A percentile compares a stretch with the other conserved stretches of the same genome.
Conservation (phyloP, 169 alveolate genomes). For the Cardiosporidium cionae region DNA sequence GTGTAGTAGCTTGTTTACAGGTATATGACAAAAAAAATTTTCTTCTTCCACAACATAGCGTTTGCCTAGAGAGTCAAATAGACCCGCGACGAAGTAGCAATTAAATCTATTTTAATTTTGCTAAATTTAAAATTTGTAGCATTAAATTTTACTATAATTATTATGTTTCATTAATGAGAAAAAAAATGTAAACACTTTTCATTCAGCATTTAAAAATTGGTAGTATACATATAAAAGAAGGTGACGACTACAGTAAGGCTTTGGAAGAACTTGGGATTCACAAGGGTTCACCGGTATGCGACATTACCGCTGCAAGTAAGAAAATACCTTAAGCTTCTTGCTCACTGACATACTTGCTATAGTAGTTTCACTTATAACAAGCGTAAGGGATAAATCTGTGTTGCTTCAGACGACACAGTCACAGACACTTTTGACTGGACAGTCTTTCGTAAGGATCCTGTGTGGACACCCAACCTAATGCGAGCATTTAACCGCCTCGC, state of each 20-base stretch:
- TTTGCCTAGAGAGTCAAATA: too few relatives aligned
- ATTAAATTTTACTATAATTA: too few relatives aligned
- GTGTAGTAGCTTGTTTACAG: conserved; percentile 41
- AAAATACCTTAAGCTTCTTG: too few relatives aligned
- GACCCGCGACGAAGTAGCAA: too few relatives aligned
- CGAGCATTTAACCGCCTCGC: conserved; percentile 16
- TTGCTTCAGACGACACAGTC: conserved; percentile 12
- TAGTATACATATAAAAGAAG: conserved; percentile 6
- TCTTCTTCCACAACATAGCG: too few relatives aligned
- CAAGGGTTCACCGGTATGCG: conserved; percentile 22
- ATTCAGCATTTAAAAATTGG: conserved; percentile 25
- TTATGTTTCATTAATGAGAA: too few relatives aligned
- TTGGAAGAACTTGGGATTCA: conserved; percentile 13
- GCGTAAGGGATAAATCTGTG: neutral
- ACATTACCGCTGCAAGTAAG: conserved; percentile 21
- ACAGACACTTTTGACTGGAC: conserved; percentile 26
- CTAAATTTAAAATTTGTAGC: too few relatives aligned
- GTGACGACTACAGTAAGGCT: conserved; percentile 6
- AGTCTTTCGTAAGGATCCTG: conserved; percentile 17
- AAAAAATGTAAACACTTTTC: too few relatives aligned
- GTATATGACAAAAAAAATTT: too few relatives aligned
- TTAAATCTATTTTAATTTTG: too few relatives aligned
- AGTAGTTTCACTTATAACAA: neutral
- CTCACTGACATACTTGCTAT: neutral
- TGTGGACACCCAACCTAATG: conserved; percentile 22